Base-by-base conservation (phyloP, 257 asterid species). In the Eucommia ulmoides region DNA sequence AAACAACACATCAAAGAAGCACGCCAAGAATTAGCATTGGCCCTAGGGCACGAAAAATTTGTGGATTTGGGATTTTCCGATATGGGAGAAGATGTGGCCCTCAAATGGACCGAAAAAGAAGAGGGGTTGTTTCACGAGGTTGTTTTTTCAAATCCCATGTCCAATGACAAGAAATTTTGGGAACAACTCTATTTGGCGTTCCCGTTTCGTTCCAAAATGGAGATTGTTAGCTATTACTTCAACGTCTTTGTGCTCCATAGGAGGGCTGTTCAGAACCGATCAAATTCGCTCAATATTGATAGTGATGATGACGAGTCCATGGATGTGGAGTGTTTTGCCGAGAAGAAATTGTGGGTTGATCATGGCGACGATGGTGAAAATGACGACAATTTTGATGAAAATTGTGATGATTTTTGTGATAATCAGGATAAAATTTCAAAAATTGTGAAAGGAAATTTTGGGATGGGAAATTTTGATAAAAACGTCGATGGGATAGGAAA, bases 351-450 rank as follows among this genome's bases (percentile, higher is more conserved):
- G 19, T 29, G 20, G 20, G 53, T 45, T 20, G 33, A 61, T 25
- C 20, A 48, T 29, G 55, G 35, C n/a, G 44, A 59, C 15, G 49
- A 42, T 50, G 48, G 53, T 22, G 23, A 7, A 44, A 51, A 58
- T 18, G 16, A 17, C 20, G 50, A 25, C 33, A 22, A n/a, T n/a
- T 29, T 1, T 53, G 24, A 14, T 48, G 23, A 3, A 64, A 45
- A 52, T 26, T 26, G 38, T 26, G 38, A 26, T 26, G 41, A 33
- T 1, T n/a, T 18, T 33, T 52, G 20, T 18, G 20, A 20, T 20
- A 52, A 60, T 45, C 46, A n/a, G n/a, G n/a, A 64, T 41, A 56
- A 20, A 24, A 53, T 41, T 52, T 60, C n/a, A n/a, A n/a, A n/a
- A 18, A 42, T 38, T 42, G 20, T 22, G 26, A 0, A 59, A 61